Evolutionary conservation across 345 rosid genomes (phyloP).

Genomic region (Reutealis trisperma): DNA sequence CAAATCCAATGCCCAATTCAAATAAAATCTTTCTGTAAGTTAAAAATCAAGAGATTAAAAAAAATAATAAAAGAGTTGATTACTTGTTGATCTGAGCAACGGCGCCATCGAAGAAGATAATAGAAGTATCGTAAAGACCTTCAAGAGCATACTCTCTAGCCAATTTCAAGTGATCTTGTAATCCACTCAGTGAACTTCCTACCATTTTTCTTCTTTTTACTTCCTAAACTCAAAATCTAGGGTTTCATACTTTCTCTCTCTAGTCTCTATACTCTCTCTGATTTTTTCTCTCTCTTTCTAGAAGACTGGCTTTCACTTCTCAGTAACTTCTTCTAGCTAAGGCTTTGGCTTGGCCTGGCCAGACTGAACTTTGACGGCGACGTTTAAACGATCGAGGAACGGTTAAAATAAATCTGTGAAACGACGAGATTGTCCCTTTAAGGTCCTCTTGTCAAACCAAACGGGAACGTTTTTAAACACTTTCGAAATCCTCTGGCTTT

Average conservation of each 20-base stretch:
- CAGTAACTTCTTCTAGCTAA: neutral
- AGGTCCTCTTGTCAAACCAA: neutral
- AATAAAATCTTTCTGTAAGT: neutral
- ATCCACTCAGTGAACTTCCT: conserved; percentile 65
- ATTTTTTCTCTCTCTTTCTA: neutral
- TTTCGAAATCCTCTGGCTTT: neutral
- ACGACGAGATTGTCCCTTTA: conserved; percentile 18
- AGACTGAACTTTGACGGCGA: conserved; percentile 47
- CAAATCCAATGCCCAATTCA: neutral
- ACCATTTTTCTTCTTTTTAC: conserved; percentile 16
- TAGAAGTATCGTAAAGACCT: conserved; percentile 90
- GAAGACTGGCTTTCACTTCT: neutral
- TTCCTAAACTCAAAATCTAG: conserved; percentile 4
- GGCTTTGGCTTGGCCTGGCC: conserved; percentile 3
- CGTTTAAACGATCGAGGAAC: conserved; percentile 38
- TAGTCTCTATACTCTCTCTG: neutral
- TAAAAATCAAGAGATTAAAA: no score
- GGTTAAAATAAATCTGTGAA: conserved; percentile 6
- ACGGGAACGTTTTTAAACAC: neutral
- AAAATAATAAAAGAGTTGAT: neutral
- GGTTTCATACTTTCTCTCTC: conserved; percentile 11
- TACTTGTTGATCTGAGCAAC: conserved; percentile 86
- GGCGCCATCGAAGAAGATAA: conserved; percentile 95
- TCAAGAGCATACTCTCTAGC: conserved; percentile 94
- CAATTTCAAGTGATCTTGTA: conserved; percentile 95